Percentiles rank a stretch among this genome's conserved stretches.
These are phyloP conservation scores for Cnidoscolus chayamansa DNA, from an alignment of 441 rosid genomes.

Conservation along the genomic window DNA sequence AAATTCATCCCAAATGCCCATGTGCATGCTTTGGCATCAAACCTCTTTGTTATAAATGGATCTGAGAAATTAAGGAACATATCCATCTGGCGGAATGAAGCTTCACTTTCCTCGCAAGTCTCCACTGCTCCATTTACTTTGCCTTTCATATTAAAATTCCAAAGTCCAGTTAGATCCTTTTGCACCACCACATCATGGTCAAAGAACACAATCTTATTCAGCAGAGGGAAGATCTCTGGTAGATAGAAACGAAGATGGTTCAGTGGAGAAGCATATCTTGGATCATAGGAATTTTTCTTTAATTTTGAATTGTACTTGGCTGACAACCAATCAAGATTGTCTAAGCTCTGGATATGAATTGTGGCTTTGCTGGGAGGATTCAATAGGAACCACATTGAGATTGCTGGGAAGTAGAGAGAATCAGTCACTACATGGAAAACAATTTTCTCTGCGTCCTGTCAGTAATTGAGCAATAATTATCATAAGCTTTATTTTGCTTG, in stretches of 20 bases:
- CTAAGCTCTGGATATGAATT: constrained; percentile 64
- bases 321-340: constrained; percentile 52
- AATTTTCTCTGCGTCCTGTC: constrained; percentile 73
- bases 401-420: constrained; percentile 79
- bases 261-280: constrained; percentile 62
- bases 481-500: constrained; percentile 6
- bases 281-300: constrained; percentile 56
- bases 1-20: constrained; percentile 97
- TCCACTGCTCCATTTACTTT: constrained; percentile 85
- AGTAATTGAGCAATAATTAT: constrained; percentile 16
- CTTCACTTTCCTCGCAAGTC: constrained; percentile 63
- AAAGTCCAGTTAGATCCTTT: constrained; percentile 60
- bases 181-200: constrained; percentile 96
- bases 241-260: constrained; percentile 90
- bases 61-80: constrained; percentile 68
- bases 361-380: constrained; percentile 65
- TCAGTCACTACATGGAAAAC: constrained; percentile 82
- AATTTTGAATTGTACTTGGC: constrained; percentile 43
- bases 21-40: constrained; percentile 60
- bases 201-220: constrained; percentile 67
- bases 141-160: constrained; percentile 72
- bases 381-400: constrained; percentile 87
- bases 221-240: constrained; percentile 64
- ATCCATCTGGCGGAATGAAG: constrained; percentile 61
- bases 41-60: constrained; percentile 52